Evolutionary conservation across 352 stramenopile genomes (phyloP).

Genomic region (Pelagophyceae sp.): DNA sequence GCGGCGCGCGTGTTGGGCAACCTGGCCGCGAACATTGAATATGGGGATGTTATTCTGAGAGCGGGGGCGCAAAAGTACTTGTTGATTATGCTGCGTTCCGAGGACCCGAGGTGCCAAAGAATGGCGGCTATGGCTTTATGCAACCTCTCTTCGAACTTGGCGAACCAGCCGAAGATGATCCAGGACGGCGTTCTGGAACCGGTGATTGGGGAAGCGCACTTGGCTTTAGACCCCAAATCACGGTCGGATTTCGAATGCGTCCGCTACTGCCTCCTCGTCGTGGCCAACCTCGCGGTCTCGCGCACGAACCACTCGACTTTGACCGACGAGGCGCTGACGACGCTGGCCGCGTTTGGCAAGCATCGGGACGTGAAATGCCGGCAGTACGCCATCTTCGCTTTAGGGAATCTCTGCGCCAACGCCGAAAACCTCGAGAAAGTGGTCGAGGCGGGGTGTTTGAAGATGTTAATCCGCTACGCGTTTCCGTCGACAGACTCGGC

Average conservation of each 20-base stretch:
- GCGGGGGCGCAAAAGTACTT: constrained; percentile 68
- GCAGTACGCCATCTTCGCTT: constrained; percentile 85
- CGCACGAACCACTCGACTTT: constrained; percentile 65
- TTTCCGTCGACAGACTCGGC: constrained; percentile 69
- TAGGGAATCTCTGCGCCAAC: constrained; percentile 89
- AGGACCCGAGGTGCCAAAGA: constrained; percentile 78
- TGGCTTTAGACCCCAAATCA: constrained; percentile 77
- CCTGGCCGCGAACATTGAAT: constrained; percentile 85
- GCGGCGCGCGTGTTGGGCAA: constrained; percentile 81
- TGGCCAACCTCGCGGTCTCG: constrained; percentile 80
- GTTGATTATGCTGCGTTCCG: constrained; percentile 68
- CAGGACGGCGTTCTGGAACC: constrained; percentile 68
- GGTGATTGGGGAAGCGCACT: constrained; percentile 69
- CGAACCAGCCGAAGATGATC: constrained; percentile 81
- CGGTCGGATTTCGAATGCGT: constrained; percentile 85
- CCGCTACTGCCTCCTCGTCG: constrained; percentile 82
- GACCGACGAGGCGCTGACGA: constrained; percentile 61
- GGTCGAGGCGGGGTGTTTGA: constrained; percentile 69
- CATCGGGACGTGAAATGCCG: constrained; percentile 88
- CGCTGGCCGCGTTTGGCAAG: constrained; percentile 79
- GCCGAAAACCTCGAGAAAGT: constrained; percentile 73
- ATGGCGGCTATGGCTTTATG: constrained; percentile 90
- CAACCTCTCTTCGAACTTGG: constrained; percentile 84
- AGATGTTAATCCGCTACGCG: constrained; percentile 82
- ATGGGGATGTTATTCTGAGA: constrained; percentile 77